These are phyloP conservation scores for Triticum timopheevii DNA, from an alignment of 176 grass and related monocot species.

Conservation along the genomic window DNA sequence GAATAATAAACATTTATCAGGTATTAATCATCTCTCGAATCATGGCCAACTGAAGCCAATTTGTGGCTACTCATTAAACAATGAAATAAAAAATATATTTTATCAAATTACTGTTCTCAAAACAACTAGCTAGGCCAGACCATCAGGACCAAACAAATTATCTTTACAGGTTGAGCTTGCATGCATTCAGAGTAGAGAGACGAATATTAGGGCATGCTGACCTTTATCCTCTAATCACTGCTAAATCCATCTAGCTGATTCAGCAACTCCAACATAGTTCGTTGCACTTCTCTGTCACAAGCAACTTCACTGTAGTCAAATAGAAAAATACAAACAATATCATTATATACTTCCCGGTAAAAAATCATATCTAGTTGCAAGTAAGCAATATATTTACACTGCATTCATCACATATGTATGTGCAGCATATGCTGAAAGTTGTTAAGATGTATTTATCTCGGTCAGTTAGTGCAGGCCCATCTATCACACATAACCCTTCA, in stretches of 20 bases:
- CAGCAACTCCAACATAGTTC: conserved; percentile 77
- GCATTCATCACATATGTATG: neutral
- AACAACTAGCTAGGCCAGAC: neutral
- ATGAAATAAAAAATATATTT: neutral
- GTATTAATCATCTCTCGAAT: neutral
- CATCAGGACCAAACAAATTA: neutral
- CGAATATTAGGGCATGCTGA: conserved; percentile 11
- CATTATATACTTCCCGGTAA: neutral
- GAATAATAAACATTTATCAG: neutral
- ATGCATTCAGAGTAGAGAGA: neutral
- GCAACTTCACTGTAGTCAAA: conserved; percentile 58
- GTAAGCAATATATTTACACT: neutral
- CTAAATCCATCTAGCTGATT: conserved; percentile 85
- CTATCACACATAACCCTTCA: too few species aligned
- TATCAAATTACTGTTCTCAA: neutral
- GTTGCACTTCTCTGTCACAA: conserved; percentile 76
- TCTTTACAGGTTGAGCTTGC: neutral
- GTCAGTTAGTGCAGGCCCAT: too few species aligned
- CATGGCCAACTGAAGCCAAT: neutral
- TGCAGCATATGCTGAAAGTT: neutral
- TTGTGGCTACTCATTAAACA: neutral
- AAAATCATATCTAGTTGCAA: neutral
- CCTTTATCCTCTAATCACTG: conserved; percentile 82
- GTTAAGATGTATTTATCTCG: neutral
- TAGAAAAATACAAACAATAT: conserved; percentile 3